phyloP scores from a whole-genome alignment of 148 eudicot species.

The Dianthus caryophyllus region DNA sequence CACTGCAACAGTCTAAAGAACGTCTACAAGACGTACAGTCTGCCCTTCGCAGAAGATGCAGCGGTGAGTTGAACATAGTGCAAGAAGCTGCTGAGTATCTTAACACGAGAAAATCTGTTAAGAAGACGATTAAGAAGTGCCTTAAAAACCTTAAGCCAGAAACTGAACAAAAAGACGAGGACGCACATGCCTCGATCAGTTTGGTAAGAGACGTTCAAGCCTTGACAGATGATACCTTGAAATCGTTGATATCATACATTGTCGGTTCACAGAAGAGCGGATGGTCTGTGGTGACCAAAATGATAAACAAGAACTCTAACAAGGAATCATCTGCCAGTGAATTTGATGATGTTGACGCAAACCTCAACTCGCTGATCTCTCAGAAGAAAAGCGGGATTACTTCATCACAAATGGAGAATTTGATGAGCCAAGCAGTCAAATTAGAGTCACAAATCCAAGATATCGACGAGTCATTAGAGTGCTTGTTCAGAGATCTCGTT shows the following conservation, averaged over 20 bases:
- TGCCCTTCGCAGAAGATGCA: conserved; percentile 10
- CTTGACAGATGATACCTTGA: conserved; percentile 8
- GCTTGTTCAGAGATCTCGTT: conserved; percentile 28
- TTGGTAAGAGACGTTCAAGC: conserved; percentile 15
- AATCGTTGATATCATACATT: conserved; percentile 14
- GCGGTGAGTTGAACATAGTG: conserved; percentile 1
- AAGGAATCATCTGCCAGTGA: conserved; percentile 6
- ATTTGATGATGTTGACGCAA: conserved; percentile 31
- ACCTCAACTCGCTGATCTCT: conserved; percentile 15
- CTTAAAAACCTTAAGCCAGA: not conserved
- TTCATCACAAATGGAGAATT: conserved; percentile 10
- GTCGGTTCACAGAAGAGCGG: conserved; percentile 14
- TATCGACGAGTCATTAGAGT: conserved; percentile 29
- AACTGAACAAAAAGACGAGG: not conserved
- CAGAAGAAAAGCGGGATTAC: conserved; percentile 20
- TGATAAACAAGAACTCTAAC: conserved; percentile 14
- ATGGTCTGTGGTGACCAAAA: conserved; percentile 27
- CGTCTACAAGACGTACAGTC: conserved; percentile 5
- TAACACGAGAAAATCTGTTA: not conserved
- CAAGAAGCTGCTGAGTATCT: not conserved
- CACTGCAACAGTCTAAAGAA: conserved; percentile 7
- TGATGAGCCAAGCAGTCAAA: conserved; percentile 13
- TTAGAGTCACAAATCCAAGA: conserved; percentile 29
- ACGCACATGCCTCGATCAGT: not conserved
- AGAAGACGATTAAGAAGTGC: conserved; percentile 1